Base-by-base conservation (phyloP, 1,139 yeast species). In the Geotrichum histeridarum region DNA sequence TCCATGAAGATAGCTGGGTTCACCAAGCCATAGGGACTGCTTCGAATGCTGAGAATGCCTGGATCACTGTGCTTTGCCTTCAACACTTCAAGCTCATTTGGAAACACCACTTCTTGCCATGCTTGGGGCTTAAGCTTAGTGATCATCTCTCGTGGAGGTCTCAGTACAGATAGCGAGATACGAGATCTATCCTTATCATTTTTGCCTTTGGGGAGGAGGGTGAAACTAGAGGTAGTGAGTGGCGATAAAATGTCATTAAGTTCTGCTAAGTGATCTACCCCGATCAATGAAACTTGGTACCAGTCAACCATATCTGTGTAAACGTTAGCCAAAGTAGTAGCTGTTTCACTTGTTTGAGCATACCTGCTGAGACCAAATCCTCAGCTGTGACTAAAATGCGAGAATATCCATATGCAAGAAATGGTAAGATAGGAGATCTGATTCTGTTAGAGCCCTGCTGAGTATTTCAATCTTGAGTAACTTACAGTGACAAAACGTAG, bases 11-110 rank as follows among this genome's bases (percentile, higher is more conserved):
- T 63, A 0, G 82, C 75, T 2, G 81, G 79, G 65, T 81, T 83
- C 11, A 84, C 80, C 51, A 81, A 68, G 52, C 77, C 81, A 67
- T 83, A 84, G 0, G 90, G 89, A 27, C 70, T 63, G 58, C 70
- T 67, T 36, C 56, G 60, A 18, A 65, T 57, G 5, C 47, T 38
- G 32, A 54, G 30, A 12, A 12, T 33, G 36, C 15, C 39, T 14
- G 41, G 22, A 7, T 45, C 17, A 2, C 35, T 8, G 11, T 39
- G 47, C 8, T 47, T 52, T 12, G 39, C 37, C 22, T 27, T 15
- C 3, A 27, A 7, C 3, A 14, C 12, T n/a, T 39, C 36, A 4
- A 36, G 15, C 9, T 42, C 51, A 15, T 31, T 11, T 8, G 48
- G 39, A 32, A 50, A 50, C 8, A 12, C 38, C 30, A 50, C 44